Percentiles rank a stretch among this genome's conserved stretches.
phyloP scores from a whole-genome alignment of 805 yeast genomes.

The Wickerhamiella kurtzmanii region DNA sequence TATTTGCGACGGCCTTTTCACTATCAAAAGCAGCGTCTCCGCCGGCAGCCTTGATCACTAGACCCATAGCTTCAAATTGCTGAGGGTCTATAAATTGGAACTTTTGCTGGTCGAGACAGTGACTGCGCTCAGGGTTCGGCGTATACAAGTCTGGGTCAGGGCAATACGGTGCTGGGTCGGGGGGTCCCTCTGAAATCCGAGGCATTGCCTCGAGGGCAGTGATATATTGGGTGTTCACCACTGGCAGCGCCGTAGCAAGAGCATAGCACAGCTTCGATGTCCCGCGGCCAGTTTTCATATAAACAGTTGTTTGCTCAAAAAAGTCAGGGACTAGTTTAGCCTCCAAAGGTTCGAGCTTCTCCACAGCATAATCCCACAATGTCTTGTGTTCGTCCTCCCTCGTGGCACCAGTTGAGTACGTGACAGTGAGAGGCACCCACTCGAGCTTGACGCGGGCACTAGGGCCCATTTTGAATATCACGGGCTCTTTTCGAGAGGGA shows the following conservation, averaged over 20 bases:
- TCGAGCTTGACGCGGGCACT: constrained; percentile 11
- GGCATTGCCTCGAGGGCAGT: constrained; percentile 10
- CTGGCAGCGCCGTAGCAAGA: constrained; percentile 22
- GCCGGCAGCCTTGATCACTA: constrained; percentile 21
- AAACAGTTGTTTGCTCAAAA: constrained; percentile 21
- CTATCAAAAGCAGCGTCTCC: constrained; percentile 12
- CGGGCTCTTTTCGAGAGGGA: constrained; percentile 1
- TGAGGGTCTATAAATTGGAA: constrained; percentile 21
- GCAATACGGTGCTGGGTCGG: constrained; percentile 19
- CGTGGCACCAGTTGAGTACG: constrained; percentile 18
- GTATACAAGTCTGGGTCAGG: constrained; percentile 17
- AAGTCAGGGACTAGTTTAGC: constrained; percentile 18
- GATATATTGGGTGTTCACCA: constrained; percentile 20
- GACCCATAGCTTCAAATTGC: constrained; percentile 18
- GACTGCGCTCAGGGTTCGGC: constrained; percentile 18
- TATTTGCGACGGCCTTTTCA: not conserved
- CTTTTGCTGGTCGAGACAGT: constrained; percentile 17
- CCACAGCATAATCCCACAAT: constrained; percentile 9
- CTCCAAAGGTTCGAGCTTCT: constrained; percentile 20
- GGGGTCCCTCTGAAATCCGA: constrained; percentile 19
- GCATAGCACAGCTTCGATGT: constrained; percentile 27
- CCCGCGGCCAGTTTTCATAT: constrained; percentile 18
- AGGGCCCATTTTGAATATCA: constrained; percentile 17
- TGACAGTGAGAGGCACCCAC: constrained; percentile 21
- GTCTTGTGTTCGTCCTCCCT: constrained; percentile 10